phyloP scores from a whole-genome alignment of 2,329 filamentous ascomycete species.

The Clonostachys rosea region DNA sequence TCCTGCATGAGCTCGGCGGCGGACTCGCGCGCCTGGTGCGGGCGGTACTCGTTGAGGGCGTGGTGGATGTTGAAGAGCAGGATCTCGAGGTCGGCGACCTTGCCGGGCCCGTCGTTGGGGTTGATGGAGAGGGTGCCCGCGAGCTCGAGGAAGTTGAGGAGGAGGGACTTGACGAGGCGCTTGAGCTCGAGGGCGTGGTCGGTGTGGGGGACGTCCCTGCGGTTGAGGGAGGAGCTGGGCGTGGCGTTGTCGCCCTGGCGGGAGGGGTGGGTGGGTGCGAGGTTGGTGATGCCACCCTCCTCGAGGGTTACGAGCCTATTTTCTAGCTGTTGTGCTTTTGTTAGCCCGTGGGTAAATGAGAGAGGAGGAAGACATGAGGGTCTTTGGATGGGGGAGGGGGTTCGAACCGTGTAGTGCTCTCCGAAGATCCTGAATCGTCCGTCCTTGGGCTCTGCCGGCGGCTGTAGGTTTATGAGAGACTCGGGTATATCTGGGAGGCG shows the following conservation, averaged over 20 bases:
- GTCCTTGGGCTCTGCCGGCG: slow-evolving; percentile 68
- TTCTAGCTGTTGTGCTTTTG: slow-evolving; percentile 35
- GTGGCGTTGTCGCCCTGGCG: slow-evolving; percentile 55
- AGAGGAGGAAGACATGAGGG: neutral
- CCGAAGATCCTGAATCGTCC: slow-evolving; percentile 76
- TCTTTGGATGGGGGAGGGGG: no score
- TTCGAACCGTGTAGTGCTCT: slow-evolving; percentile 50
- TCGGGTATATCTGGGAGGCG: slow-evolving; percentile 52
- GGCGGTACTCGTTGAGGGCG: slow-evolving; percentile 88
- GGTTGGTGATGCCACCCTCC: slow-evolving; percentile 66
- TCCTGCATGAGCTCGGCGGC: slow-evolving; percentile 85
- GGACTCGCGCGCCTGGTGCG: slow-evolving; percentile 86
- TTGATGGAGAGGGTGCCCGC: slow-evolving; percentile 42
- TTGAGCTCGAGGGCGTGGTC: slow-evolving; percentile 67
- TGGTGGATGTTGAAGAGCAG: slow-evolving; percentile 90
- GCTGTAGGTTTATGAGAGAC: slow-evolving; percentile 74
- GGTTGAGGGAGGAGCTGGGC: slow-evolving; percentile 40
- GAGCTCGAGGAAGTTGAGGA: slow-evolving; percentile 87
- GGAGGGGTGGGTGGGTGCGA: slow-evolving; percentile 48
- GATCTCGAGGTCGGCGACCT: slow-evolving; percentile 73
- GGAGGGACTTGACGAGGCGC: slow-evolving; percentile 74
- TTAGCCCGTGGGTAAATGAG: neutral
- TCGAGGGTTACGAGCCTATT: slow-evolving; percentile 64
- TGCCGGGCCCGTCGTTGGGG: slow-evolving; percentile 53
- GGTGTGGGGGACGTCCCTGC: slow-evolving; percentile 49